These are phyloP conservation scores for Blastomyces silverae DNA, from an alignment of 2,329 filamentous ascomycete genomes.

Conservation along the genomic window DNA sequence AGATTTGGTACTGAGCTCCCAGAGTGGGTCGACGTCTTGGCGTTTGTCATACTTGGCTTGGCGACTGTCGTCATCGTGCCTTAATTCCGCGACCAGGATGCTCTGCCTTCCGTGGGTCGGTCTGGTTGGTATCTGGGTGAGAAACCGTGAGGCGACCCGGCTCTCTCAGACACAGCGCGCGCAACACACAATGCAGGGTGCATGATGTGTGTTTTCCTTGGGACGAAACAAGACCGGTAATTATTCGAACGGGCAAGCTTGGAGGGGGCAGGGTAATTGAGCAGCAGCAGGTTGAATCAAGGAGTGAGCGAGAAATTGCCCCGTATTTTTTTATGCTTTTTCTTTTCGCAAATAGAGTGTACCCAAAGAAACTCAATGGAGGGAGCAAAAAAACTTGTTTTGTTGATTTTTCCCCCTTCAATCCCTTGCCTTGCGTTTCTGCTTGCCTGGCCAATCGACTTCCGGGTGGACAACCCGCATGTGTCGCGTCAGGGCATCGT, in stretches of 20 bases:
- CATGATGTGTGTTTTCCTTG: neutral
- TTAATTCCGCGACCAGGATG: neutral
- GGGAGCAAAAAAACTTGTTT: neutral
- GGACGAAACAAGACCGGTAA: neutral
- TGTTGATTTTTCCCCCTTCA: constrained; percentile 20
- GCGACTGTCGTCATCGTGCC: constrained; percentile 6
- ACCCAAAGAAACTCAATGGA: neutral
- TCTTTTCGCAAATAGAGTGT: neutral
- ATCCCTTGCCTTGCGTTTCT: constrained; percentile 36
- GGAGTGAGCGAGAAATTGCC: neutral
- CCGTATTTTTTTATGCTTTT: neutral
- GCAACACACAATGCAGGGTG: neutral
- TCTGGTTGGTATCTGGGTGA: neutral
- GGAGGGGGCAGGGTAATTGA: neutral
- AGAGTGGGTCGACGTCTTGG: neutral
- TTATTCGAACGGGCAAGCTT: neutral
- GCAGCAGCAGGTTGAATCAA: neutral
- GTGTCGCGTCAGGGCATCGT: constrained; percentile 88
- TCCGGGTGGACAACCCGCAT: constrained; percentile 93
- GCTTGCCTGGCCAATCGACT: constrained; percentile 69
- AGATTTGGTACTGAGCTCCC: neutral
- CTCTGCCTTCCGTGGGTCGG: neutral
- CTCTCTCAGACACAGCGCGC: neutral
- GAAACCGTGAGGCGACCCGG: neutral
- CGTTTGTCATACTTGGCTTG: neutral